Evolutionary conservation across 208 protist species (phyloP).

Genomic region (Trypanosoma vivax): DNA sequence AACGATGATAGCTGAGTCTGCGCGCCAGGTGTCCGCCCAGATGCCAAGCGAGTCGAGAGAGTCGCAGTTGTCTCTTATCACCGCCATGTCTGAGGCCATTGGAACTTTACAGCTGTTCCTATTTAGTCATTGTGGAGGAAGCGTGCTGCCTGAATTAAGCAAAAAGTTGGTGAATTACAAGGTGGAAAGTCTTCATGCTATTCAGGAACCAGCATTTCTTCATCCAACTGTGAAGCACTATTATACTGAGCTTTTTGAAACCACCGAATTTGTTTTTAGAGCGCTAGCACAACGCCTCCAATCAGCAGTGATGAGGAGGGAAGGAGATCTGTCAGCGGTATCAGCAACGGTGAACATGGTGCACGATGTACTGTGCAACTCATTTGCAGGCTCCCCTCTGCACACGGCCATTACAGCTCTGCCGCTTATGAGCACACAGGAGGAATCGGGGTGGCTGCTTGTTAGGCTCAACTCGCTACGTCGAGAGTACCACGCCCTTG

Average conservation of each 20-base stretch:
- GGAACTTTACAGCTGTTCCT: constrained; percentile 64
- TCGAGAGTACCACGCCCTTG: constrained; percentile 5
- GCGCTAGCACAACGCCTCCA: constrained; percentile 2
- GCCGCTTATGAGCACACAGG: constrained; percentile 43
- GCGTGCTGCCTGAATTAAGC: neutral
- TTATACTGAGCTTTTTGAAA: constrained; percentile 21
- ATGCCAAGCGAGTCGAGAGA: constrained; percentile 7
- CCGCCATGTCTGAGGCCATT: constrained; percentile 43
- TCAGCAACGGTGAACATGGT: constrained; percentile 5
- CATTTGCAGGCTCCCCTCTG: constrained; percentile 49
- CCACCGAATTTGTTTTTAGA: constrained; percentile 9
- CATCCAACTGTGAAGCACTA: constrained; percentile 10
- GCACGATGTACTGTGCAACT: constrained; percentile 13
- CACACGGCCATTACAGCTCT: constrained; percentile 69
- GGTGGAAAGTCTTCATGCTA: constrained; percentile 6
- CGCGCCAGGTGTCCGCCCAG: constrained; percentile 7
- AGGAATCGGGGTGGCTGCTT: constrained; percentile 65
- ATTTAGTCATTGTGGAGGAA: constrained; percentile 38
- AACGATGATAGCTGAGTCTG: constrained; percentile 18
- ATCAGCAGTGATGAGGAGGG: neutral
- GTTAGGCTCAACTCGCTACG: constrained; percentile 24
- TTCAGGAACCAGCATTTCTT: constrained; percentile 2
- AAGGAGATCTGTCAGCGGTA: neutral
- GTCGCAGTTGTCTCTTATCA: constrained; percentile 12
- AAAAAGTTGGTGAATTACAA: neutral